Base-by-base conservation (phyloP, 1,139 yeast genomes). In the Saccharomycopsis hybrid region DNA sequence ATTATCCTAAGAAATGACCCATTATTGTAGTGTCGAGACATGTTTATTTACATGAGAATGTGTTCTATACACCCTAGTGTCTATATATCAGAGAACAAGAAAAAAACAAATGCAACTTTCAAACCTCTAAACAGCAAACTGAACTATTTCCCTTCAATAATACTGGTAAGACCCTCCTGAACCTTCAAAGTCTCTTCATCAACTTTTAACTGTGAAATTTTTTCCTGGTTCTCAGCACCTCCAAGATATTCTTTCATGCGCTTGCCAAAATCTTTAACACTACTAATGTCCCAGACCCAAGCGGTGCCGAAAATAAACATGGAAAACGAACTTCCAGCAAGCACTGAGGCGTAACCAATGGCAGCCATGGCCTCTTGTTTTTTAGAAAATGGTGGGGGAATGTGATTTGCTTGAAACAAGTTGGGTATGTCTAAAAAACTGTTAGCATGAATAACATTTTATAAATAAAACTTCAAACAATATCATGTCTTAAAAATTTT, bases 321-420 rank as follows among this genome's bases (percentile, higher is more conserved):
- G 3, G 87, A 77, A 59, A 85, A 77, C 0, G 88, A 78, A 1
- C 88, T 76, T 0, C 82, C 75, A 5, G 96, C 86, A 31, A 89
- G 68, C 44, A 85, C 66, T 0, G 95, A 78, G 0, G 96, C 95
- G 40, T 87, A 82, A 0, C 85, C 80, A 3, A 90, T 89, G 0
- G 97, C 97, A 37, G 81, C 81, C 31, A 88, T 80, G 1, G 96
- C 97, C 65, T 90, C 97, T 47, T 80, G 76, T 54, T 87, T 80
- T 64, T 85, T 80, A 47, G 85, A 84, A 62, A 84, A 85, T 45
- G 82, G 75, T 2, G 96, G 96, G 1, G 95, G 95, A 45, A 80
- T 76, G 60, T 89, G 92, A 66, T 90, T 90, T 11, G 92, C 89
- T 60, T 87, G 89, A 65, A 87, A 90, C 59, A 82, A 72, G 28